Percentiles rank a stretch among this genome's conserved stretches.
phyloP scores from a whole-genome alignment of 345 rosid genomes.

The Populus ilicifolia region DNA sequence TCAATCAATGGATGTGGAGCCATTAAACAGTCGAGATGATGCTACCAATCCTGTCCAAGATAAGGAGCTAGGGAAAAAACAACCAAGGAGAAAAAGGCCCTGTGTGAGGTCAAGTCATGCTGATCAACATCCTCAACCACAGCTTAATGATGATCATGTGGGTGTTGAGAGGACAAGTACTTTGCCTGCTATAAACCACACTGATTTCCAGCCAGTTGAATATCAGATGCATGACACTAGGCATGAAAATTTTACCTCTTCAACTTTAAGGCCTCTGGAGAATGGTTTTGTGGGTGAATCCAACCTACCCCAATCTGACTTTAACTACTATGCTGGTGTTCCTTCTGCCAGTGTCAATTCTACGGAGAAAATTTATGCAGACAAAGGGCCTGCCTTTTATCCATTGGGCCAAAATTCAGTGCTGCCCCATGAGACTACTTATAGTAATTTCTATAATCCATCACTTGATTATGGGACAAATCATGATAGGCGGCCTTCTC shows the following conservation, averaged over 20 bases:
- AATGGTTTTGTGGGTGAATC: constrained; percentile 38
- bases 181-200: constrained; percentile 60
- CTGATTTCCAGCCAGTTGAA: constrained; percentile 40
- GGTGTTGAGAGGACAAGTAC: constrained; percentile 34
- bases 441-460: constrained; percentile 38
- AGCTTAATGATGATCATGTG: constrained; percentile 27
- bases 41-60: constrained; percentile 26
- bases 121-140: constrained; percentile 31
- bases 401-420: constrained; percentile 44
- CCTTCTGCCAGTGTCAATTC: constrained; percentile 41
- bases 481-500: constrained; percentile 40
- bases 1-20: constrained; percentile 39
- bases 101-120: constrained; percentile 31
- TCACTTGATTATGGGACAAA: constrained; percentile 41
- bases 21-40: constrained; percentile 17
- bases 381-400: constrained; percentile 53
- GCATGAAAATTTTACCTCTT: constrained; percentile 34
- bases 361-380: constrained; percentile 44
- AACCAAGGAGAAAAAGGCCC: constrained; percentile 41
- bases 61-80: constrained; percentile 42
- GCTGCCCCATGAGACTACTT: constrained; percentile 42
- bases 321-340: constrained; percentile 40
- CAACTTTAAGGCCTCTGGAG: constrained; percentile 33
- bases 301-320: constrained; percentile 32
- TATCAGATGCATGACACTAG: constrained; percentile 31